Conservation (phyloP, 345 rosid genomes). For the Eucalyptus melliodora region DNA sequence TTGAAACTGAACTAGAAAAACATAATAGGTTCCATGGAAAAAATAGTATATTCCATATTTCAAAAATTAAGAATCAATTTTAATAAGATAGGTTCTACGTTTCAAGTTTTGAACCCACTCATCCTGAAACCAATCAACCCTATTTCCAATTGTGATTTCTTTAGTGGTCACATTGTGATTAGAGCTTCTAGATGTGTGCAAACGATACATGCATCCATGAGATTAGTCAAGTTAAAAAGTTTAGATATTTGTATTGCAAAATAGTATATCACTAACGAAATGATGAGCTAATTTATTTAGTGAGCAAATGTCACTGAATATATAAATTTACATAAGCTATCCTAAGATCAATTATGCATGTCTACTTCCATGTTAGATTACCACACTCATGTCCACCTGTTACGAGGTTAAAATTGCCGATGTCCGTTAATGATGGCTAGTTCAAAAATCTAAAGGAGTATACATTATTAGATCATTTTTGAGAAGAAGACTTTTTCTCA, state of each 20-base stretch:
- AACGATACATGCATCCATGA: neutral
- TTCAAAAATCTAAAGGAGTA: neutral
- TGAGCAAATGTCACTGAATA: neutral
- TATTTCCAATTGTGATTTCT: neutral
- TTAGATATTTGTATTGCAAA: neutral
- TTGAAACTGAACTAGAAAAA: neutral
- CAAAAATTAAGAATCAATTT: neutral
- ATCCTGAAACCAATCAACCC: neutral
- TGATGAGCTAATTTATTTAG: neutral
- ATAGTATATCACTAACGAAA: neutral
- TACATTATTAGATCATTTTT: neutral
- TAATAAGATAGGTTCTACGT: fast-evolving
- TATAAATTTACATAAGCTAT: neutral
- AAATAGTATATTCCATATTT: fast-evolving
- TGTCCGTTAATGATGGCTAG: neutral
- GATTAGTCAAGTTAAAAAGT: neutral
- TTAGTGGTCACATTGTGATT: neutral
- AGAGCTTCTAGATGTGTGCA: neutral
- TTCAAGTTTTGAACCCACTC: neutral
- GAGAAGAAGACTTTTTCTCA: neutral
- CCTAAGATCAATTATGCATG: neutral
- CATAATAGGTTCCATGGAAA: fast-evolving
- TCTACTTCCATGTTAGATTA: neutral
- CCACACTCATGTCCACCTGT: neutral
- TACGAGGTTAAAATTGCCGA: neutral